Conservation (phyloP, 176 grass and related monocot species). For the Pontederia paniculata region DNA sequence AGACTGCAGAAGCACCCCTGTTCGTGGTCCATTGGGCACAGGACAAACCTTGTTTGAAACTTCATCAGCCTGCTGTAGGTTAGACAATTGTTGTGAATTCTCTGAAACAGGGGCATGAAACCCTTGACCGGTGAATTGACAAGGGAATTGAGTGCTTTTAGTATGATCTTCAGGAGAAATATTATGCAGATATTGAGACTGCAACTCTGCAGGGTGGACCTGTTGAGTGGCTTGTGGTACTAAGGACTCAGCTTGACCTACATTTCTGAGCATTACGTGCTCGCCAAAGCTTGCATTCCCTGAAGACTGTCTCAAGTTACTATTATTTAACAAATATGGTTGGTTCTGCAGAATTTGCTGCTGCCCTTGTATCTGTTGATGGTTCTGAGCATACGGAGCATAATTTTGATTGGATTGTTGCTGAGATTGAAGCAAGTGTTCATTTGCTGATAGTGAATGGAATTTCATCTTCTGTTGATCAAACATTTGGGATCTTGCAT, state of each 20-base stretch:
- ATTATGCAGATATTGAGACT: slow-evolving; percentile 5
- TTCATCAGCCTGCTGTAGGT: background rate
- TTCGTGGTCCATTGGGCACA: slow-evolving; percentile 1
- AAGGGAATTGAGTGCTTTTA: slow-evolving; percentile 1
- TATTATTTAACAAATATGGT: background rate
- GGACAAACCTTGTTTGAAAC: background rate
- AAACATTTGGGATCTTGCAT: slow-evolving; percentile 59
- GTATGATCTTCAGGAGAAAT: background rate
- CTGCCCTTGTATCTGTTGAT: slow-evolving; percentile 2
- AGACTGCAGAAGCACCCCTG: slow-evolving; percentile 21
- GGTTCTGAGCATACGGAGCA: slow-evolving; percentile 41
- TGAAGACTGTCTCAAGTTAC: background rate
- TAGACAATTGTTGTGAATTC: background rate
- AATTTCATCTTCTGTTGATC: slow-evolving; percentile 72
- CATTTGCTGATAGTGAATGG: slow-evolving; percentile 54
- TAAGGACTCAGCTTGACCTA: background rate
- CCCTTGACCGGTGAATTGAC: slow-evolving; percentile 4
- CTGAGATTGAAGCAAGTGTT: slow-evolving; percentile 51
- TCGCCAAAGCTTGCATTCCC: slow-evolving; percentile 3
- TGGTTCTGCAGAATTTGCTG: background rate
- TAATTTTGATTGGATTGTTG: slow-evolving; percentile 45
- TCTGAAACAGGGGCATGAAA: slow-evolving; percentile 8
- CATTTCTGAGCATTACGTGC: slow-evolving; percentile 7
- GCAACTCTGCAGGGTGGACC: background rate
- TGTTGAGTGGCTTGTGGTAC: slow-evolving; percentile 1